A percentile compares a stretch with the other conserved stretches of the same genome.
Conservation (phyloP, 306 rosid genomes). For the Cicer yamashitae region DNA sequence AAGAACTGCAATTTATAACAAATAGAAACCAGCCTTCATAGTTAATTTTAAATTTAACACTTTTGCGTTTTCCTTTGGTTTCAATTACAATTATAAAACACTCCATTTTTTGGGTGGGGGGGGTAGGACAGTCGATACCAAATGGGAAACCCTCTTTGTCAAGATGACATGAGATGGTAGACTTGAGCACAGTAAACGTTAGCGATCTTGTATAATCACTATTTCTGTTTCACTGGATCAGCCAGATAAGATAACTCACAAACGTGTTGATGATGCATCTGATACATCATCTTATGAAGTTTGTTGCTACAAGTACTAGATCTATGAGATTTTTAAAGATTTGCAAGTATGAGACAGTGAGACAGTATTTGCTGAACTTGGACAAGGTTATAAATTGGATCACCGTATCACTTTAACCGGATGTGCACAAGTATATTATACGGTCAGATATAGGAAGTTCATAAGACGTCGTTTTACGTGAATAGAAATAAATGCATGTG, state of each 20-base stretch:
- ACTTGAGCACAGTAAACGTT: background rate
- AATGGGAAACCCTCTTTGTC: background rate
- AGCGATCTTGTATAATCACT: background rate
- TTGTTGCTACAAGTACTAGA: conserved; percentile 22
- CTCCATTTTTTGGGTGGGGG: no score
- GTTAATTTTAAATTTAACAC: no score
- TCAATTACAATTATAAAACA: no score
- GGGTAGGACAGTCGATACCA: background rate
- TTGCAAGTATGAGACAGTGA: background rate
- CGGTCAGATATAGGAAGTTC: conserved; percentile 10
- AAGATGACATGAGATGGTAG: conserved; percentile 26
- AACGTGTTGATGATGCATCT: conserved; percentile 22
- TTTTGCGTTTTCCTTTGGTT: no score
- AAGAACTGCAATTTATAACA: no score
- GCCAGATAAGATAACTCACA: background rate
- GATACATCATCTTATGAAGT: conserved; percentile 20
- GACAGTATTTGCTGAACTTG: conserved; percentile 36
- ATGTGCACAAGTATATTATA: background rate
- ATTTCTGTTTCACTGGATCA: conserved; percentile 26
- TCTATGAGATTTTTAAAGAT: conserved; percentile 23
- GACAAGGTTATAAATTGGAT: background rate
- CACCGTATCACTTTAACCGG: conserved; percentile 12
- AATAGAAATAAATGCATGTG: conserved; percentile 4
- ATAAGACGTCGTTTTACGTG: conserved; percentile 10
- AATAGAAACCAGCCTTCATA: no score